Conservation (phyloP, 371 early-diverging fungal genomes). For the Mucor circinelloides region DNA sequence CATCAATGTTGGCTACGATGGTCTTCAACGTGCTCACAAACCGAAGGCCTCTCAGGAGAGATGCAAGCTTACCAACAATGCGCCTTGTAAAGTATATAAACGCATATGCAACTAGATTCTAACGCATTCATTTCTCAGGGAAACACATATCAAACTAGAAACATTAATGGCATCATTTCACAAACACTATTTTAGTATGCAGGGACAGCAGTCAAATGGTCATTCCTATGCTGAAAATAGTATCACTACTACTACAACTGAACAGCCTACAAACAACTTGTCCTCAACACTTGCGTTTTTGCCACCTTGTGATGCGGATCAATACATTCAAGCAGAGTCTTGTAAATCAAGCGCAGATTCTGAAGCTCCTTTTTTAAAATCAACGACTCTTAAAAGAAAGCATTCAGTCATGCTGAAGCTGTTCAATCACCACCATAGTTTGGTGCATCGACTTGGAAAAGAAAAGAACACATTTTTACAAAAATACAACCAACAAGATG, state of each 20-base stretch:
- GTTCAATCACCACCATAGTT: neutral
- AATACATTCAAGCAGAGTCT: neutral
- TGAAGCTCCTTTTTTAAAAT: neutral
- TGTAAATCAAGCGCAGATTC: neutral
- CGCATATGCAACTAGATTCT: neutral
- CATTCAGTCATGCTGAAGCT: neutral
- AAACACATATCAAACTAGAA: constrained; percentile 27
- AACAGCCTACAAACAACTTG: neutral
- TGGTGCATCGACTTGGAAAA: neutral
- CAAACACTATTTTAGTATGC: constrained; percentile 2
- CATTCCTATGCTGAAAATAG: neutral
- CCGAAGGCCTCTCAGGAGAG: neutral
- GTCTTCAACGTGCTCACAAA: neutral
- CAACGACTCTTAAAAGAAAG: neutral
- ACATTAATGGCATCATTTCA: constrained; percentile 23
- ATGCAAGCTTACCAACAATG: constrained; percentile 14
- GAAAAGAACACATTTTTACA: neutral
- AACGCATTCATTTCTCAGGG: constrained; percentile 5
- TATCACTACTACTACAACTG: neutral
- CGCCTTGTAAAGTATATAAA: constrained; percentile 10
- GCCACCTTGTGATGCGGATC: neutral
- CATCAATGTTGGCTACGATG: constrained; percentile 7
- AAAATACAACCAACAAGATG: neutral
- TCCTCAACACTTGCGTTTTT: neutral
- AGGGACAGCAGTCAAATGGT: neutral